A percentile compares a stretch with the other conserved stretches of the same genome.
Evolutionary conservation across 208 protist genomes (phyloP).

Genomic region (Blechomonas ayalai): DNA sequence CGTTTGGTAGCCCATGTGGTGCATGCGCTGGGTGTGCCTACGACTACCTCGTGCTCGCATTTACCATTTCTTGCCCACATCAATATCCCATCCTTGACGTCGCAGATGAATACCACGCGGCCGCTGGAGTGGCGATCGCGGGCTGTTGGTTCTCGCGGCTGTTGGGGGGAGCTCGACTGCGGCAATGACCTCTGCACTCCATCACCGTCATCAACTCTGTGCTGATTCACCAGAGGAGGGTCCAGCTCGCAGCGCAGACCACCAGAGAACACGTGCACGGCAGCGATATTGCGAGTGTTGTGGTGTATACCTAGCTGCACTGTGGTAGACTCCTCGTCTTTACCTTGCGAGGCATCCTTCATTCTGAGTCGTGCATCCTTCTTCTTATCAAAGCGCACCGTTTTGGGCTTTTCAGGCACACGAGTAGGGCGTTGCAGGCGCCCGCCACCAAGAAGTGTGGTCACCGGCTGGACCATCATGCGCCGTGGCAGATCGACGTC

Average conservation of each 20-base stretch:
- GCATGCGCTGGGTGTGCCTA: constrained; percentile 76
- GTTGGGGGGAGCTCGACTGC: background rate
- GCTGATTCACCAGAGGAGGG: background rate
- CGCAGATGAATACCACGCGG: constrained; percentile 32
- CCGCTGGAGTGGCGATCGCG: too few relatives aligned
- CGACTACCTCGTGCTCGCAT: constrained; percentile 59
- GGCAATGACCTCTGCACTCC: background rate
- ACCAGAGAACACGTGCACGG: constrained; percentile 25
- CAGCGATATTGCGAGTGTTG: constrained; percentile 32
- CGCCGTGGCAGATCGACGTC: constrained; percentile 38
- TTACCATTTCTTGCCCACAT: constrained; percentile 54
- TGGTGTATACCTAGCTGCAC: constrained; percentile 24
- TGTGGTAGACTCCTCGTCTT: constrained; percentile 10
- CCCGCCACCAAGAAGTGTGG: constrained; percentile 31
- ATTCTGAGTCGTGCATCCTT: too few relatives aligned
- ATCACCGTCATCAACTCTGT: background rate
- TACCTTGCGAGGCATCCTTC: background rate
- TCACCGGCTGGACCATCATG: constrained; percentile 21
- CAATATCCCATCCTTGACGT: constrained; percentile 36
- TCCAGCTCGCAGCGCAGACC: constrained; percentile 33
- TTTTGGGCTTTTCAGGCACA: constrained; percentile 7
- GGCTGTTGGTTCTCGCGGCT: too few relatives aligned
- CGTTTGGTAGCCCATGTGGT: constrained; percentile 31
- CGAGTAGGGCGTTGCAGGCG: constrained; percentile 25
- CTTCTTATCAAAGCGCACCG: constrained; percentile 5